These are phyloP conservation scores for Punctularia strigosozonata DNA, from an alignment of 768 basidiomycete genomes.

Conservation along the genomic window DNA sequence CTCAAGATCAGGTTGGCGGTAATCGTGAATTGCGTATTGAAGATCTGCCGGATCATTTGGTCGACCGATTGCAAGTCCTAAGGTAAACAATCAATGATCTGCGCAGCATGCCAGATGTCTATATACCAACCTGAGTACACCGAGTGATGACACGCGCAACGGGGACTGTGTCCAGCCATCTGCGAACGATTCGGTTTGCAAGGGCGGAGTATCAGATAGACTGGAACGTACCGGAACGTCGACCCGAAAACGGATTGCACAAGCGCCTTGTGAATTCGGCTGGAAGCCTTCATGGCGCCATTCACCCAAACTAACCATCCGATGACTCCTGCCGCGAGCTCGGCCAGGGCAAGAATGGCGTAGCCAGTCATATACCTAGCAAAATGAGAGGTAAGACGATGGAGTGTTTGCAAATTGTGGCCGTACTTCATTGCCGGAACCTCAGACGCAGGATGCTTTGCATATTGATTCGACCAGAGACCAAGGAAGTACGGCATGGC, in stretches of 20 bases:
- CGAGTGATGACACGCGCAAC: constrained; percentile 18
- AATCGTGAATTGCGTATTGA: not conserved
- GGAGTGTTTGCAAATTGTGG: too few relatives aligned
- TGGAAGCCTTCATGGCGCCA: not conserved
- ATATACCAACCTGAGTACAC: constrained; percentile 11
- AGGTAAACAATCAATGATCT: not conserved
- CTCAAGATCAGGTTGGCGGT: not conserved
- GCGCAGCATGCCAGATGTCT: constrained; percentile 9
- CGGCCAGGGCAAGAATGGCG: not conserved
- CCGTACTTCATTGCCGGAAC: too few relatives aligned
- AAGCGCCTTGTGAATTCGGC: not conserved
- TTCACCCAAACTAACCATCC: not conserved
- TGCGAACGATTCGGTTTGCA: not conserved
- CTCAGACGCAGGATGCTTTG: not conserved
- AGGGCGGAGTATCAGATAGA: not conserved
- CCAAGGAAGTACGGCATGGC: not conserved
- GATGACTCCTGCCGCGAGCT: not conserved
- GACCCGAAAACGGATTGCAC: not conserved
- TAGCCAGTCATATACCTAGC: not conserved
- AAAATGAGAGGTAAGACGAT: too few relatives aligned
- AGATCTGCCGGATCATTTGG: constrained; percentile 4
- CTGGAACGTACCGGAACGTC: not conserved
- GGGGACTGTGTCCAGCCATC: constrained; percentile 20
- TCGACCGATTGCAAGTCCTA: constrained; percentile 1
- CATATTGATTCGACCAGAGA: not conserved